A percentile compares a stretch with the other conserved stretches of the same genome.
These are phyloP conservation scores for Apiospora marii DNA, from an alignment of 2,329 filamentous ascomycete genomes.

Conservation along the genomic window DNA sequence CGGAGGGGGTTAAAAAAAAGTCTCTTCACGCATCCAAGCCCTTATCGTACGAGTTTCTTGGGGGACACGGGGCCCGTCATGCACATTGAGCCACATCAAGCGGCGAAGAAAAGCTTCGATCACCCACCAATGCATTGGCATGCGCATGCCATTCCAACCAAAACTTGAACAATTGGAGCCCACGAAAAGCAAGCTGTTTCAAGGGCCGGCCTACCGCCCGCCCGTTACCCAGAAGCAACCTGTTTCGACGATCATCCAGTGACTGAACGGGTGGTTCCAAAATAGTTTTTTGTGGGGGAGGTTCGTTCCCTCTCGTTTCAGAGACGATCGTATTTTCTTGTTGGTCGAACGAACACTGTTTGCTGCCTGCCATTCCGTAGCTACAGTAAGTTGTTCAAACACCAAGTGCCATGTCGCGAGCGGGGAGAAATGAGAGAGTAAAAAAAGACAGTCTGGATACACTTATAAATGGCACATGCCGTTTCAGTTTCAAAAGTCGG, in stretches of 20 bases:
- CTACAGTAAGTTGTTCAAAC: not conserved
- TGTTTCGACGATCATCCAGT: not conserved
- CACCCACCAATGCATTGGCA: too few relatives aligned
- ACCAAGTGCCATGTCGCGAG: not conserved
- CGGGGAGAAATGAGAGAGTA: not conserved
- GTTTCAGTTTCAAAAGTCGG: not conserved
- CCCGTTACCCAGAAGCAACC: slow-evolving; percentile 4
- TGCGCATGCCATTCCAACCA: not conserved
- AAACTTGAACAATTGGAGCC: too few relatives aligned
- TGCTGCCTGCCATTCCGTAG: not conserved
- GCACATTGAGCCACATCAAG: not conserved
- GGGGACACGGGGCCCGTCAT: not conserved
- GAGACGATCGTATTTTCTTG: slow-evolving; percentile 12
- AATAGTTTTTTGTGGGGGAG: not conserved
- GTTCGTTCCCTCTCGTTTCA: not conserved
- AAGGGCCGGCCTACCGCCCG: not conserved
- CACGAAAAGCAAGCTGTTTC: not conserved
- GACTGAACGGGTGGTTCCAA: not conserved
- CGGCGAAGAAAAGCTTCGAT: not conserved
- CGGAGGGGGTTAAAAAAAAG: not conserved
- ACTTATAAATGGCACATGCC: not conserved
- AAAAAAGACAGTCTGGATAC: not conserved
- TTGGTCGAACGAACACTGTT: not conserved
- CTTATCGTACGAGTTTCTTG: not conserved
- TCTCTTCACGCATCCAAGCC: not conserved